Conservation (phyloP, 73 alveolate species). For the Tetrahymena elliotti region DNA sequence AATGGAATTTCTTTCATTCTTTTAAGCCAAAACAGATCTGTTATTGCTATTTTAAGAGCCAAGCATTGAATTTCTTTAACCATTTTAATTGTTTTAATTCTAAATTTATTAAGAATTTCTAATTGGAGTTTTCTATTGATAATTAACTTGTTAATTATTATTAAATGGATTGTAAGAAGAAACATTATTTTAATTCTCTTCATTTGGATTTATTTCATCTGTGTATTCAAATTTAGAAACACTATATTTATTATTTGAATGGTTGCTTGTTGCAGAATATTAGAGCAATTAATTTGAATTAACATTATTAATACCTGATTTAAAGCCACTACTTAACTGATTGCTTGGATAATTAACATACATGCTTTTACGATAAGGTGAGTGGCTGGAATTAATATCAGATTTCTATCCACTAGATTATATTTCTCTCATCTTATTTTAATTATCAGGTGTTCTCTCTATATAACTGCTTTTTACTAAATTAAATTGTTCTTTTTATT, state of each 20-base stretch:
- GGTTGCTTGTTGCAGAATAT: not conserved
- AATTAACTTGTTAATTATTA: not conserved
- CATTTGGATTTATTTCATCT: not conserved
- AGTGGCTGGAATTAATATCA: not conserved
- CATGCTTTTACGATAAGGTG: not conserved
- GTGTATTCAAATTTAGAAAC: not conserved
- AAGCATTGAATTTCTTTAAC: not conserved
- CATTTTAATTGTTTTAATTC: not conserved
- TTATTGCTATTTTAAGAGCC: not conserved
- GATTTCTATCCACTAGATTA: not conserved
- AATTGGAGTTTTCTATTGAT: not conserved
- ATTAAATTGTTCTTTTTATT: not conserved
- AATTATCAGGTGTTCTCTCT: not conserved
- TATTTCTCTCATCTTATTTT: not conserved
- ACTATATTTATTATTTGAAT: not conserved
- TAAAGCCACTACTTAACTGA: not conserved
- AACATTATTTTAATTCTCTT: not conserved
- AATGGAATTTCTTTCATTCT: not conserved
- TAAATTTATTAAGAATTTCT: not conserved
- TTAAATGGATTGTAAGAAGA: not conserved
- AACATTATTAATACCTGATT: not conserved
- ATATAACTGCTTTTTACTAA: not conserved
- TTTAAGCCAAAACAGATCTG: not conserved
- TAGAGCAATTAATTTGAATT: not conserved
- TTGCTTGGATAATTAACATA: not conserved